These are phyloP conservation scores for Chytriomyces sp. DNA, from an alignment of 192 early-diverging fungal species.

Conservation along the genomic window DNA sequence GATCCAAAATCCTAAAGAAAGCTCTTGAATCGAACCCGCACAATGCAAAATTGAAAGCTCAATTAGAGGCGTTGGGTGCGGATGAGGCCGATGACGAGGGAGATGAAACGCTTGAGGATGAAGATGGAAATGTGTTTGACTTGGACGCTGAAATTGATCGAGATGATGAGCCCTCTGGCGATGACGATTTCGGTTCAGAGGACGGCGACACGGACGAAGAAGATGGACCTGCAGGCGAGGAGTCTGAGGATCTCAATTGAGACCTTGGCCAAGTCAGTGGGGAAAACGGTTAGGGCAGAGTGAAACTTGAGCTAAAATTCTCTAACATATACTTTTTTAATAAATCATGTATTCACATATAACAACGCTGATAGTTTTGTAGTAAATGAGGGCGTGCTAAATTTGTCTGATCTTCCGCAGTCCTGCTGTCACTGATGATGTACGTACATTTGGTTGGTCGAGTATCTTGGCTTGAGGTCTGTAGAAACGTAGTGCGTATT, in stretches of 20 bases:
- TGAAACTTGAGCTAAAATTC: no score
- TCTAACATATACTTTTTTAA: no score
- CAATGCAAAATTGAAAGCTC: not conserved
- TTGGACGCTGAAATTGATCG: constrained; percentile 23
- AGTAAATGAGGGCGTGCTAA: no score
- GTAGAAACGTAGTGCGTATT: no score
- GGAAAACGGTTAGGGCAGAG: no score
- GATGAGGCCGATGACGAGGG: not conserved
- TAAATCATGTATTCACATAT: no score
- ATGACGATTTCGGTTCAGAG: constrained; percentile 3
- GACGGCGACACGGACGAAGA: not conserved
- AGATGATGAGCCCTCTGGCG: constrained; percentile 13
- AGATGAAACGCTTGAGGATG: constrained; percentile 11
- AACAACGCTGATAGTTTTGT: no score
- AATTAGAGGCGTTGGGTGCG: constrained; percentile 11
- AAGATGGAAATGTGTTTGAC: constrained; percentile 23
- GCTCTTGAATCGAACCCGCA: not conserved
- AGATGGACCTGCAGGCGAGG: not conserved
- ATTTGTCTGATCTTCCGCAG: no score
- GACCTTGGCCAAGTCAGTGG: no score
- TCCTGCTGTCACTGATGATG: no score
- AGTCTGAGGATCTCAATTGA: not conserved
- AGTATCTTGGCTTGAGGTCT: no score
- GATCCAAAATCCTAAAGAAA: not conserved
- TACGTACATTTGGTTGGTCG: no score